A percentile compares a stretch with the other conserved stretches of the same genome.
Evolutionary conservation across 2,329 filamentous ascomycete species (phyloP).

Genomic region (Cytospora leucostoma): DNA sequence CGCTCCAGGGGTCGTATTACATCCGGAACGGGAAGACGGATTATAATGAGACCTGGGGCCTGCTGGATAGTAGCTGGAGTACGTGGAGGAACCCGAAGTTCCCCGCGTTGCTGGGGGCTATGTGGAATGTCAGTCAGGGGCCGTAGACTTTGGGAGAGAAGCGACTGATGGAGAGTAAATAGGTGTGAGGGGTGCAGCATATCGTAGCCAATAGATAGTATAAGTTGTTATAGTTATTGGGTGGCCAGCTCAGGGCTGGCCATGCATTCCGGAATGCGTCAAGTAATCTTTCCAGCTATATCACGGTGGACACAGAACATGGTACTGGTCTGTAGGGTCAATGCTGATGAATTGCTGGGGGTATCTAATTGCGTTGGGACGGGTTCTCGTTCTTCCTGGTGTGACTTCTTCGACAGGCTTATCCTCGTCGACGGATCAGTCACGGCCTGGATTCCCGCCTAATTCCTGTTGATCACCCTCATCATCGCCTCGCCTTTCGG

Average conservation of each 20-base stretch:
- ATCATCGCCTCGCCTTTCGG: constrained; percentile 75
- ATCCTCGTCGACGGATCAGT: not conserved
- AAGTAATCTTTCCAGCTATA: not conserved
- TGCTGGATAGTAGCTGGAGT: constrained; percentile 41
- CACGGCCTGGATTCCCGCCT: not conserved
- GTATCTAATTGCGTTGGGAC: not conserved
- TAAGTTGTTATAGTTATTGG: not conserved
- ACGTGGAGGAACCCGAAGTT: constrained; percentile 46
- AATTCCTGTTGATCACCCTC: constrained; percentile 54
- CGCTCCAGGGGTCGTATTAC: constrained; percentile 60
- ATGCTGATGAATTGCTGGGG: not conserved
- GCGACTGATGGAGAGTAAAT: not conserved
- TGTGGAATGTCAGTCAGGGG: constrained; percentile 46
- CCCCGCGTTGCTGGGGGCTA: constrained; percentile 37
- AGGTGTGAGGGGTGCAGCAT: not conserved
- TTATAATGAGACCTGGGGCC: constrained; percentile 55
- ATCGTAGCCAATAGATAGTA: not conserved
- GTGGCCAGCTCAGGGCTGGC: no score
- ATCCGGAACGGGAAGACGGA: constrained; percentile 52
- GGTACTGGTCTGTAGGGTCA: not conserved
- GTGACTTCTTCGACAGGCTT: not conserved
- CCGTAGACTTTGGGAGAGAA: constrained; percentile 34
- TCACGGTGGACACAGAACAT: not conserved
- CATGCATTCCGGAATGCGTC: not conserved
- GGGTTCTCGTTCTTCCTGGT: not conserved